A percentile compares a stretch with the other conserved stretches of the same genome.
These are phyloP conservation scores for Eucalyptus marginata DNA, from an alignment of 345 rosid species.

Conservation along the genomic window DNA sequence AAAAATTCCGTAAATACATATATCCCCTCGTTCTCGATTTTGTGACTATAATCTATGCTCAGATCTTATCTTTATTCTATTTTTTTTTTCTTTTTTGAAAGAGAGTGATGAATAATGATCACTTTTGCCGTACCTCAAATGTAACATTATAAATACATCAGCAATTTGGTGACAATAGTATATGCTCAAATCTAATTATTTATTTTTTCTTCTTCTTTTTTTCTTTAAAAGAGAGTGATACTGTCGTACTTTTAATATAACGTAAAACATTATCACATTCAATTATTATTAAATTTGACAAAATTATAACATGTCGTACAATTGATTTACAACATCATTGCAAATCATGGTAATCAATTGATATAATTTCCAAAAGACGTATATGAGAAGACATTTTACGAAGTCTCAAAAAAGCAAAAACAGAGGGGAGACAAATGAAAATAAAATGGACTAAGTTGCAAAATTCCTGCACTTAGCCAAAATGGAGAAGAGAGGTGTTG, in stretches of 20 bases:
- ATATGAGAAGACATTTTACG: not conserved
- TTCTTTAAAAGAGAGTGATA: rapidly evolving
- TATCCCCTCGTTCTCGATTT: not conserved
- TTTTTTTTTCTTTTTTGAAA: not conserved
- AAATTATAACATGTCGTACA: not conserved
- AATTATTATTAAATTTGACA: rapidly evolving
- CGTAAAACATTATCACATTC: rapidly evolving
- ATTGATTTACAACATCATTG: not conserved
- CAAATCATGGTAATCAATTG: not conserved
- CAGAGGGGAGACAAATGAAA: not conserved
- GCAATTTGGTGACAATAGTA: no score
- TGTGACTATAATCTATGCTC: not conserved
- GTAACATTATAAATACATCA: no score
- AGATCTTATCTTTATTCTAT: not conserved
- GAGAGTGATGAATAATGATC: not conserved
- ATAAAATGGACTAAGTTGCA: not conserved
- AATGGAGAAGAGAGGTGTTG: not conserved
- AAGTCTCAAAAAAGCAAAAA: not conserved
- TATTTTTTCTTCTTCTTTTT: no score
- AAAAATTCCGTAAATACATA: rapidly evolving
- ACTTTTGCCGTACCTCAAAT: not conserved
- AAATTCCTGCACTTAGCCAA: not conserved
- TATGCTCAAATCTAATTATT: no score
- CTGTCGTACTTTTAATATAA: rapidly evolving
- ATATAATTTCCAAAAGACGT: not conserved